phyloP scores from a whole-genome alignment of 768 basidiomycete species.

The Mrakia frigida region DNA sequence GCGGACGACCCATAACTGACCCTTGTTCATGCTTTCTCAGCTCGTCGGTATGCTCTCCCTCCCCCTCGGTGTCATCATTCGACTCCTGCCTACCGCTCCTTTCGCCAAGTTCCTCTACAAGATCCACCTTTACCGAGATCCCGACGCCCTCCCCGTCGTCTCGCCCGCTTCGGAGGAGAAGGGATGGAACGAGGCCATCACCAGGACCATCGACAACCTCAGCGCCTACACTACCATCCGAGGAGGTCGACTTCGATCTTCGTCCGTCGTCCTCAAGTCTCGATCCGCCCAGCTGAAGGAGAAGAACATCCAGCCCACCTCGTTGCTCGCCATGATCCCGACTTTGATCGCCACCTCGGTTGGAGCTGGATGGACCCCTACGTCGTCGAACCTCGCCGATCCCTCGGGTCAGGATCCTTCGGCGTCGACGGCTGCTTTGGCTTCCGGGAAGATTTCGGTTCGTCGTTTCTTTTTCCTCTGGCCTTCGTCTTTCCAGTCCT shows the following conservation, averaged over 20 bases:
- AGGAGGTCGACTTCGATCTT: slow-evolving; percentile 80
- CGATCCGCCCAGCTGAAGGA: slow-evolving; percentile 55
- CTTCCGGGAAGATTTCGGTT: neutral
- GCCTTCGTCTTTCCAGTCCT: too few species aligned
- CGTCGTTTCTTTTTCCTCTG: too few species aligned
- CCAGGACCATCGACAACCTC: slow-evolving; percentile 79
- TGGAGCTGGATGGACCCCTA: slow-evolving; percentile 59
- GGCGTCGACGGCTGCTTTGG: neutral
- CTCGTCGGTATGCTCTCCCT: slow-evolving; percentile 81
- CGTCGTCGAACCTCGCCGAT: slow-evolving; percentile 55
- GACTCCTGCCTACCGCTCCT: slow-evolving; percentile 71
- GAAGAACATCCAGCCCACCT: slow-evolving; percentile 48
- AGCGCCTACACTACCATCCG: slow-evolving; percentile 73
- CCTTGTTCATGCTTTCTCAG: too few species aligned
- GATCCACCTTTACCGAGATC: slow-evolving; percentile 48
- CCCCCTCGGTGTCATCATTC: slow-evolving; percentile 76
- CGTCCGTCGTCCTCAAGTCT: slow-evolving; percentile 61
- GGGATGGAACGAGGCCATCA: slow-evolving; percentile 70
- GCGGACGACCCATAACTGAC: too few species aligned
- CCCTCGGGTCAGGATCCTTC: slow-evolving; percentile 43
- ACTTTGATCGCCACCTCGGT: slow-evolving; percentile 67
- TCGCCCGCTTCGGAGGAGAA: slow-evolving; percentile 40
- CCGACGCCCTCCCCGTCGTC: slow-evolving; percentile 28
- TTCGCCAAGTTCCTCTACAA: slow-evolving; percentile 59
- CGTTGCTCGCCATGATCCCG: slow-evolving; percentile 69